phyloP scores from a whole-genome alignment of 2,329 filamentous ascomycete species.

The Talaromyces sp. region DNA sequence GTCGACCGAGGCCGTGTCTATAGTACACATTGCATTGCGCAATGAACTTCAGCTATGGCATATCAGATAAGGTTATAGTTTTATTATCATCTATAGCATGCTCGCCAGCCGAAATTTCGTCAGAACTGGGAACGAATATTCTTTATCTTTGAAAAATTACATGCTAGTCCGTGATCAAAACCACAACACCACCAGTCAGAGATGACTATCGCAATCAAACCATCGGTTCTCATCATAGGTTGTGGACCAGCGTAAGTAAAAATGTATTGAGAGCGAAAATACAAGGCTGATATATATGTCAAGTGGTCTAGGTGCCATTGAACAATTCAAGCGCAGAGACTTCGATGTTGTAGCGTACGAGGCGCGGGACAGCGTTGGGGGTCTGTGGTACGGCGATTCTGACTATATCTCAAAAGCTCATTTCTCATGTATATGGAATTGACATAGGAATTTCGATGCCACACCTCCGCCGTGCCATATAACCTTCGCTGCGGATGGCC shows the following conservation, averaged over 20 bases:
- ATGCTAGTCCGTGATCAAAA: no score
- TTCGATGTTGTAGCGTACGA: conserved; percentile 5
- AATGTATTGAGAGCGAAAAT: neutral
- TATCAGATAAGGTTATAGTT: no score
- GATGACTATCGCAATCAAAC: neutral
- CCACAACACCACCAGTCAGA: neutral
- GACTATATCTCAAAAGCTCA: neutral
- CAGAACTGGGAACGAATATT: no score
- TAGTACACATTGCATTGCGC: neutral
- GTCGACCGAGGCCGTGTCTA: neutral
- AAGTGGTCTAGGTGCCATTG: conserved; percentile 1
- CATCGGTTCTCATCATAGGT: conserved; percentile 4
- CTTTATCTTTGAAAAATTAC: no score
- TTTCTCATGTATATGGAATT: neutral
- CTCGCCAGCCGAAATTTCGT: no score
- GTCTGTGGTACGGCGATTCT: neutral
- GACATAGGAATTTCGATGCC: neutral
- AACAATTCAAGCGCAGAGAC: conserved; percentile 1
- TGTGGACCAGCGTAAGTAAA: conserved; percentile 3
- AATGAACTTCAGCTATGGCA: neutral
- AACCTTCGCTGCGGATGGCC: neutral
- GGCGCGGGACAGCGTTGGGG: neutral
- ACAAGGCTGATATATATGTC: neutral
- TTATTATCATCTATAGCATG: no score
- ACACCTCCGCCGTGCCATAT: conserved; percentile 1